Evolutionary conservation across 1,284 basidiomycete genomes (phyloP).

Genomic region (Uromyces viciae-fabae): DNA sequence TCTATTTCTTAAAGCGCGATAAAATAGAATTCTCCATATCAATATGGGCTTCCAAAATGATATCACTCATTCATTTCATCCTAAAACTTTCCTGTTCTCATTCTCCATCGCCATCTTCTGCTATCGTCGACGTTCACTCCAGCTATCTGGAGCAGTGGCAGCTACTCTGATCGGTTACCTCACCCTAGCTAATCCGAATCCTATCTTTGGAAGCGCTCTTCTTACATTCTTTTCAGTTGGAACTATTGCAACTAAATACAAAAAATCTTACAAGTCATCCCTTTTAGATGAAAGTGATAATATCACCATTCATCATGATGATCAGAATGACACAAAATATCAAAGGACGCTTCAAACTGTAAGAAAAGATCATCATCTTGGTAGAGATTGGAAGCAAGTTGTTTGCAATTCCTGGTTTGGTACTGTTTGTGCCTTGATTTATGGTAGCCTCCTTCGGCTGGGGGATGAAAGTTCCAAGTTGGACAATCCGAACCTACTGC

Average conservation of each 20-base stretch:
- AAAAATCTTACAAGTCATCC: slow-evolving; percentile 48
- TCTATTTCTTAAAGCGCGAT: no score
- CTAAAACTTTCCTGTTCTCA: slow-evolving; percentile 12
- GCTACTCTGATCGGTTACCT: slow-evolving; percentile 50
- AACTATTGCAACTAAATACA: slow-evolving; percentile 51
- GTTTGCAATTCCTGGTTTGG: slow-evolving; percentile 39
- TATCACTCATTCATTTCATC: no score
- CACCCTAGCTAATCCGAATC: slow-evolving; percentile 50
- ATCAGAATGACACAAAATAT: no score
- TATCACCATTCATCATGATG: not conserved
- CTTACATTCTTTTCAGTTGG: slow-evolving; percentile 52
- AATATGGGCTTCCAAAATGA: no score
- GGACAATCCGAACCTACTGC: not conserved
- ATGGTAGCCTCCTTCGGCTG: not conserved
- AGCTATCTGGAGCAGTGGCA: slow-evolving; percentile 49
- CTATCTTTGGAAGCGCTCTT: slow-evolving; percentile 49
- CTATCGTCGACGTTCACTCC: slow-evolving; percentile 50
- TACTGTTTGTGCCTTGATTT: slow-evolving; percentile 18
- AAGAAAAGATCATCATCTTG: not conserved
- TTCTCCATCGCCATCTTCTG: slow-evolving; percentile 29
- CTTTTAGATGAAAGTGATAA: slow-evolving; percentile 46
- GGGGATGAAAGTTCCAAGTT: not conserved
- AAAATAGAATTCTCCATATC: no score
- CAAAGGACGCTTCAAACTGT: not conserved
- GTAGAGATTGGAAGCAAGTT: slow-evolving; percentile 29